Base-by-base conservation (phyloP, 768 basidiomycete species). In the Lactarius psammicola region DNA sequence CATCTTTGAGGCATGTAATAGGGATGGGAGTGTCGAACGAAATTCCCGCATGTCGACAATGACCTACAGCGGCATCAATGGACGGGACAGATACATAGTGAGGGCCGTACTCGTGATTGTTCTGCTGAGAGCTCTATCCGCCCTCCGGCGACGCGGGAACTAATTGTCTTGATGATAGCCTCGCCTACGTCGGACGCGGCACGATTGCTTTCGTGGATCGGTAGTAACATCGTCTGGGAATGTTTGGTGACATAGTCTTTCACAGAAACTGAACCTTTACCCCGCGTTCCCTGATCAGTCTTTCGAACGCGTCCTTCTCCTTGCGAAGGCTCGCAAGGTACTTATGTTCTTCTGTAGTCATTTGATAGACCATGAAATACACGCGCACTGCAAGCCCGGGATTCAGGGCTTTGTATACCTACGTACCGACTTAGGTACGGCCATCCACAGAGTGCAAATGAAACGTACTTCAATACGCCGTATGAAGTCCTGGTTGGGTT, bases 31-130 rank as follows among this genome's bases (percentile, higher is more conserved):
- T 0, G 94, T 86, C 2, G 96, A 98, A 31, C 95, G 83, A 76
- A 99, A 98, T 76, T 99, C 97, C 70, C 96, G 86, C 85, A 98
- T 89, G 75, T 98, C 97, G 28, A 98, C 94, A 66, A 99, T 87
- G 56, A 99, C 88, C 94, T 97, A 65, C 8, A 58, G 10, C 2
- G 36, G 10, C 42, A 20, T 56, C 13, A 46, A 26, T 8, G 26
- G 42, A 3, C 0, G 28, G 8, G 31, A 28, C 18, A 4, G 18
- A 34, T 23, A 23, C 20, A 34, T 36, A 55, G 59, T 44, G 17
- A 30, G 61, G 60, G 18, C 59, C 74, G 44, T 69, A 88, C 90
- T 73, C 82, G 81, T 4, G 88, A 87, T 6, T 88, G 85, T 70
- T 90, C 89, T 3, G 78, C 78, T 59, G 78, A 86, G 34, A 88